Evolutionary conservation across 345 rosid genomes (phyloP).

Genomic region (Iberis pinnata): DNA sequence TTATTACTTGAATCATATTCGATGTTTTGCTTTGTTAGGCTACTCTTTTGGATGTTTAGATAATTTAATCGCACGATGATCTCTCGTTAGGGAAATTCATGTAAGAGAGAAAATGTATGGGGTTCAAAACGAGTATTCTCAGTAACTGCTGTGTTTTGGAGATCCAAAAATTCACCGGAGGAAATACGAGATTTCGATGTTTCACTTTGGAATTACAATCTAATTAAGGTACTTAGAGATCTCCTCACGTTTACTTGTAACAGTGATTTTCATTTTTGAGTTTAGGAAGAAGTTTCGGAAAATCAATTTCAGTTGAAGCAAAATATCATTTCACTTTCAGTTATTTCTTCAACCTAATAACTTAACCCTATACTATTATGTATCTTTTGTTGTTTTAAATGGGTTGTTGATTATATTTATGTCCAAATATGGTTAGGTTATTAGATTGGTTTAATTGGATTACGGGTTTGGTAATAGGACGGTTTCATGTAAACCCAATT

Average conservation of each 20-base stretch:
- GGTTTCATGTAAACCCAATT: too few species aligned
- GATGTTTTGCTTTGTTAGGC: neutral
- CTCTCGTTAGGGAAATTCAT: slow-evolving; percentile 40
- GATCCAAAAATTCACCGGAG: slow-evolving; percentile 49
- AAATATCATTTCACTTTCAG: slow-evolving; percentile 45
- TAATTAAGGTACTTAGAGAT: slow-evolving; percentile 43
- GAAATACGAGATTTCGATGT: slow-evolving; percentile 38
- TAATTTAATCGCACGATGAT: neutral
- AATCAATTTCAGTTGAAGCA: too few species aligned
- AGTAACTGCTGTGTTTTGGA: slow-evolving; percentile 69
- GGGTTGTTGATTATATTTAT: too few species aligned
- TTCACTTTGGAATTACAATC: slow-evolving; percentile 42
- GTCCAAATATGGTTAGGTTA: too few species aligned
- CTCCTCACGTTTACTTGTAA: too few species aligned
- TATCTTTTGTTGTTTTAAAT: too few species aligned
- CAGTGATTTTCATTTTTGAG: too few species aligned
- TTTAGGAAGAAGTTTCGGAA: too few species aligned
- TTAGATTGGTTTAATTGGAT: too few species aligned
- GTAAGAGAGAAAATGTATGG: slow-evolving; percentile 16
- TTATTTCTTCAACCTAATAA: slow-evolving; percentile 66
- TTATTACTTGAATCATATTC: too few species aligned
- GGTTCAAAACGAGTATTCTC: slow-evolving; percentile 26
- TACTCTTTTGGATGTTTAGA: neutral
- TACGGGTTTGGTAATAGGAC: too few species aligned
- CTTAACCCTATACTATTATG: too few species aligned